These are phyloP conservation scores for Entoloma clypeatum DNA, from an alignment of 1,284 basidiomycete species.

Conservation along the genomic window DNA sequence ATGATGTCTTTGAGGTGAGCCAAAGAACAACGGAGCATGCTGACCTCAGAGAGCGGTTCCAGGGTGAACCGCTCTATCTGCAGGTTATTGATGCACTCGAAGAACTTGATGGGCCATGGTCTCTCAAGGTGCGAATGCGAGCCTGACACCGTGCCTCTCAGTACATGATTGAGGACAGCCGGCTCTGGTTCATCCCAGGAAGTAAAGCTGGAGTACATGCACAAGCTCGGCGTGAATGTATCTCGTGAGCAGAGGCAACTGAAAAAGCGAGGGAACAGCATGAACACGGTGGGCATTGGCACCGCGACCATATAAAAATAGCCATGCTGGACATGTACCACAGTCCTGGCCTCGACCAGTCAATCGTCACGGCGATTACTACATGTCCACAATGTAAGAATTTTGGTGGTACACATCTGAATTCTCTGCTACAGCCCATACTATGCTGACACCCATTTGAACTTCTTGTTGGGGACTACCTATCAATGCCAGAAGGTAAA, in stretches of 20 bases:
- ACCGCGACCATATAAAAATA: constrained; percentile 27
- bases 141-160: constrained; percentile 1
- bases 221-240: too few species aligned
- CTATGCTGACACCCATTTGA: constrained; percentile 3
- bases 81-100: constrained; percentile 27
- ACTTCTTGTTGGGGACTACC: too few species aligned
- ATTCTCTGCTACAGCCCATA: constrained; percentile 34
- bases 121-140: background rate
- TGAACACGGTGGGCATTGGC: constrained; percentile 26
- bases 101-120: constrained; percentile 9
- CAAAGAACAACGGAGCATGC: background rate
- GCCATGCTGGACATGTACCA: constrained; percentile 23
- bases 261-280: too few species aligned
- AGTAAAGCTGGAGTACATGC: constrained; percentile 15
- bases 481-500: too few species aligned
- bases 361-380: constrained; percentile 26
- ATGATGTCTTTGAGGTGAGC: constrained; percentile 26
- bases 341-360: constrained; percentile 28
- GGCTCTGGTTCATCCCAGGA: too few species aligned
- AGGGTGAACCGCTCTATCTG: constrained; percentile 23
- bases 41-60: constrained; percentile 22
- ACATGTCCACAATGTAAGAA: constrained; percentile 23
- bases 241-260: too few species aligned
- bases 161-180: constrained; percentile 14
- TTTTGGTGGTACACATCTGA: constrained; percentile 19